Conservation (phyloP, 2,329 filamentous ascomycete genomes). For the Mycosphaerella sp. region DNA sequence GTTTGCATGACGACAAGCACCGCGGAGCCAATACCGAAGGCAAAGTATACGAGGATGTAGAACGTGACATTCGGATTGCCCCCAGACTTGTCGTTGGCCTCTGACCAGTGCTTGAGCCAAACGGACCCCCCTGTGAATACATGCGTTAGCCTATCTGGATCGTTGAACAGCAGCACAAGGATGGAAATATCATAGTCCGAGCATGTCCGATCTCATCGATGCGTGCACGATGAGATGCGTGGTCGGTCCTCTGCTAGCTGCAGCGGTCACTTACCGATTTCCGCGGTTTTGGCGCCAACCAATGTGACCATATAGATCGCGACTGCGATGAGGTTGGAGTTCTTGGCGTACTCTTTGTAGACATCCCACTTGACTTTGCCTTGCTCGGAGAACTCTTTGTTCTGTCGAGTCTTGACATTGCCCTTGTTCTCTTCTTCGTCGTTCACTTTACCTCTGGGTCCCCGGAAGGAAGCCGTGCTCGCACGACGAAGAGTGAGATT, state of each 20-base stretch:
- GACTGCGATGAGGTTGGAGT: constrained; percentile 83
- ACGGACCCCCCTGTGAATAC: constrained; percentile 60
- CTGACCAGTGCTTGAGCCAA: constrained; percentile 93
- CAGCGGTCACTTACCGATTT: constrained; percentile 56
- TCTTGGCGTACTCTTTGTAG: constrained; percentile 89
- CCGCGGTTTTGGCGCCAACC: constrained; percentile 70
- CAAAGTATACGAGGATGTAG: constrained; percentile 93
- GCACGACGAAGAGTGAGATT: constrained; percentile 78
- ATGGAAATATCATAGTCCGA: constrained; percentile 17
- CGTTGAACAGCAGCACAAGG: constrained; percentile 1
- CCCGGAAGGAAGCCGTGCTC: constrained; percentile 83
- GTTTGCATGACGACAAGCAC: constrained; percentile 84
- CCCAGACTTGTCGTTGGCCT: constrained; percentile 62
- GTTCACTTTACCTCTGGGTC: constrained; percentile 71
- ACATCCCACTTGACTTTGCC: constrained; percentile 98
- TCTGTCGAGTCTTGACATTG: constrained; percentile 67
- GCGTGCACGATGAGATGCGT: neutral
- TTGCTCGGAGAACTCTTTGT: constrained; percentile 83
- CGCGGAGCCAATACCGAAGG: constrained; percentile 81
- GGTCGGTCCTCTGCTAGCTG: neutral
- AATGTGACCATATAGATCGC: constrained; percentile 70
- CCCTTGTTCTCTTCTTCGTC: constrained; percentile 65
- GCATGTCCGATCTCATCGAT: constrained; percentile 17
- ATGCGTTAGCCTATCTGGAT: constrained; percentile 21
- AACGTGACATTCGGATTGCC: constrained; percentile 72